Conservation (phyloP, 169 alveolate genomes). For the Ichthyophthirius multifiliis region DNA sequence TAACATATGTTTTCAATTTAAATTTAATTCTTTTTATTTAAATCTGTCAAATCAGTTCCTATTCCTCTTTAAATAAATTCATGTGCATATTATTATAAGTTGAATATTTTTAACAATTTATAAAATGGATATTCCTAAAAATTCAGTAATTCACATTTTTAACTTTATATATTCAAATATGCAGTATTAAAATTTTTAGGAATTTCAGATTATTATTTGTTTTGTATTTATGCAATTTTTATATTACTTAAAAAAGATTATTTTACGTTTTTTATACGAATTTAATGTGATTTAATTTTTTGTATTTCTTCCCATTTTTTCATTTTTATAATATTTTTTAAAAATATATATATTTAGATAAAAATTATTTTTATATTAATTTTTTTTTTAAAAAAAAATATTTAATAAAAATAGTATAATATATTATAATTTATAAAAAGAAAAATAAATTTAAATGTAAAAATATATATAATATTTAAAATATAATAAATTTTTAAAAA, state of each 20-base stretch:
- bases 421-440: too few species aligned
- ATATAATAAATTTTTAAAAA: too few species aligned
- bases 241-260: too few species aligned
- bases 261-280: conserved; percentile 8
- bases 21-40: background rate
- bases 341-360: too few species aligned
- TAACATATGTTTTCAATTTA: background rate
- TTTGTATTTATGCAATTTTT: too few species aligned
- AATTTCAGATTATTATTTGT: too few species aligned
- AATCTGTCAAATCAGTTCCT: background rate
- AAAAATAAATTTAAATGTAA: too few species aligned
- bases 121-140: background rate
- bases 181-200: conserved; percentile 18
- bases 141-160: background rate
- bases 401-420: too few species aligned
- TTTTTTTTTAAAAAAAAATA: too few species aligned
- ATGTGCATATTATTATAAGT: conserved; percentile 1
- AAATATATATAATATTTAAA: too few species aligned
- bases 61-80: conserved; percentile 14
- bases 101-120: background rate
- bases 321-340: too few species aligned
- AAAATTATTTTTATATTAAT: too few species aligned
- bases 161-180: background rate
- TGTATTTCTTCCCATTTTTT: conserved; percentile 37
- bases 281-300: background rate